Conservation (phyloP, 2,329 filamentous ascomycete genomes). For the Botrytis sinoallii region DNA sequence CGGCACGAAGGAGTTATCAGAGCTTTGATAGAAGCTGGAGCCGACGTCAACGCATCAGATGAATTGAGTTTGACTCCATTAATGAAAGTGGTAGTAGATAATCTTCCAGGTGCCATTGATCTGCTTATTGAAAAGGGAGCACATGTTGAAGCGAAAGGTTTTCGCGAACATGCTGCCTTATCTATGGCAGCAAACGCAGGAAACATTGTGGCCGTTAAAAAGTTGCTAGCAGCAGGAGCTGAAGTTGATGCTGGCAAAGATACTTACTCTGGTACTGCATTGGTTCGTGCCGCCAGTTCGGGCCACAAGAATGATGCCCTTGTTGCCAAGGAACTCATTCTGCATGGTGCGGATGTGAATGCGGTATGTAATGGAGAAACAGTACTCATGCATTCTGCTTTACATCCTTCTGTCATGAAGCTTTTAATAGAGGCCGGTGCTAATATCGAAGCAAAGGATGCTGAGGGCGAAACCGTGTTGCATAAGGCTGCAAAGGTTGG, state of each 20-base stretch:
- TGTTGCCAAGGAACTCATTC: background rate
- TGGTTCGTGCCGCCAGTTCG: background rate
- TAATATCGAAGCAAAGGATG: background rate
- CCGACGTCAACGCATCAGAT: background rate
- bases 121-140: conserved; percentile 2
- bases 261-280: background rate
- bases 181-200: background rate
- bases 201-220: background rate
- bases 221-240: background rate
- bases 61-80: background rate
- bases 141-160: background rate
- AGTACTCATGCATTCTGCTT: background rate
- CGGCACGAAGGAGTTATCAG: background rate
- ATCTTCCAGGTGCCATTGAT: background rate
- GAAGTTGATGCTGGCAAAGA: conserved; percentile 1
- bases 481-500: background rate
- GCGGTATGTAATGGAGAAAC: background rate
- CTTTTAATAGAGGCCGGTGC: background rate
- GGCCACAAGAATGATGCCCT: background rate
- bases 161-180: background rate
- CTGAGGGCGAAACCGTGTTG: background rate
- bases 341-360: background rate
- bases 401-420: background rate
- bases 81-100: background rate
- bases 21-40: background rate